Conservation (phyloP, 768 basidiomycete species). For the Hericium rajendrae region DNA sequence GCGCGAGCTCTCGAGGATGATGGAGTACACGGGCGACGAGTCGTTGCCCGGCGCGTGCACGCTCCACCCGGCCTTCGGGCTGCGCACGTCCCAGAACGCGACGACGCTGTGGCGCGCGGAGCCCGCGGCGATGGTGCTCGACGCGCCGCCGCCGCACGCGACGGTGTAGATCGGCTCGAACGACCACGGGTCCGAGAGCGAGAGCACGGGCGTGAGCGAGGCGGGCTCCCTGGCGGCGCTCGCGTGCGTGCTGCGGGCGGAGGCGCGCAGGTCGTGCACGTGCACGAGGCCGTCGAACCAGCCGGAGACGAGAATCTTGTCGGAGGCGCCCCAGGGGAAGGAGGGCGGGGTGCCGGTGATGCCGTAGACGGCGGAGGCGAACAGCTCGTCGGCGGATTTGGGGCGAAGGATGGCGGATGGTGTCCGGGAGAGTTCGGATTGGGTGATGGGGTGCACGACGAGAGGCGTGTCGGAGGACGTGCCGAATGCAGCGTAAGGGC, state of each 20-base stretch:
- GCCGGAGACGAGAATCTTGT: constrained; percentile 64
- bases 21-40: constrained; percentile 65
- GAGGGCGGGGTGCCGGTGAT: constrained; percentile 50
- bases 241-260: constrained; percentile 11
- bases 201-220: constrained; percentile 46
- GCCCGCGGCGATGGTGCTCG: constrained; percentile 63
- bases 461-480: constrained; percentile 52
- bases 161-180: constrained; percentile 69
- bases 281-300: constrained; percentile 76
- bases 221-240: constrained; percentile 15
- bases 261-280: constrained; percentile 66
- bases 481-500: constrained; percentile 61
- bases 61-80: constrained; percentile 56
- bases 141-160: constrained; percentile 61
- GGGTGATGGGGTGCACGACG: constrained; percentile 41
- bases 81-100: constrained; percentile 75
- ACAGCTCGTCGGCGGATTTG: constrained; percentile 12
- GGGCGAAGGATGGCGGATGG: constrained; percentile 41
- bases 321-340: constrained; percentile 61
- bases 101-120: constrained; percentile 70
- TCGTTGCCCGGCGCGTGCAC: constrained; percentile 77
- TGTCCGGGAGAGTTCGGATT: constrained; percentile 32
- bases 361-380: constrained; percentile 59
- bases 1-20: constrained; percentile 68
- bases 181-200: constrained; percentile 57